Percentiles rank a stretch among this genome's conserved stretches.
These are phyloP conservation scores for Arthrinium puccinioides DNA, from an alignment of 2,329 filamentous ascomycete species.

Conservation along the genomic window DNA sequence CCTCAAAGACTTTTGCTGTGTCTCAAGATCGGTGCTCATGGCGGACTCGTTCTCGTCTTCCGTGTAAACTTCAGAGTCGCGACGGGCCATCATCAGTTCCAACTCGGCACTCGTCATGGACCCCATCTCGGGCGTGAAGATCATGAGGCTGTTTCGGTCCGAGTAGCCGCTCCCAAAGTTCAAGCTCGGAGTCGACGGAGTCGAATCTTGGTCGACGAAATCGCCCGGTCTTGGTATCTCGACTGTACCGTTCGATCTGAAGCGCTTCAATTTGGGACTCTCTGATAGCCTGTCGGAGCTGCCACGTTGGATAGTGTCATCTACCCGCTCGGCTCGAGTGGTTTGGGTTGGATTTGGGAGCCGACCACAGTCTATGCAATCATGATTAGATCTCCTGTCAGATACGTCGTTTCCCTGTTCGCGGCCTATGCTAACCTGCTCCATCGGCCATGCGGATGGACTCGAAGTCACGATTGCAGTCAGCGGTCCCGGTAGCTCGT, in stretches of 20 bases:
- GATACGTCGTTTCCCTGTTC: too few species aligned
- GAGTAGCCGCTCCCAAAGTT: slow-evolving; percentile 17
- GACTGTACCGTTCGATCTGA: too few species aligned
- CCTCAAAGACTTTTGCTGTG: neutral
- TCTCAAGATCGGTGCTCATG: neutral
- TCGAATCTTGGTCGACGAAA: slow-evolving; percentile 3
- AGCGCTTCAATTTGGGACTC: too few species aligned
- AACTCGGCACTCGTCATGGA: slow-evolving; percentile 2
- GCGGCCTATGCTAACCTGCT: too few species aligned
- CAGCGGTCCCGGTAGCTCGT: neutral
- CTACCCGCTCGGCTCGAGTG: too few species aligned
- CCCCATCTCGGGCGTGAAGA: slow-evolving; percentile 19
- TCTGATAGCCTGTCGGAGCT: too few species aligned
- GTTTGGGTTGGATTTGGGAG: too few species aligned
- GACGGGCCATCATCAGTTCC: neutral
- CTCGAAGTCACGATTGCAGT: too few species aligned
- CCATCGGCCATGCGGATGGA: too few species aligned
- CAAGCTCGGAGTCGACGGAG: slow-evolving; percentile 21
- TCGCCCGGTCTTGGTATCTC: neutral
- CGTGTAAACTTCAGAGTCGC: neutral
- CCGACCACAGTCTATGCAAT: too few species aligned
- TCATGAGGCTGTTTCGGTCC: slow-evolving; percentile 16
- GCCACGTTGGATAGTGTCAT: too few species aligned
- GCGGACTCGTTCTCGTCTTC: neutral
- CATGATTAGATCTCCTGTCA: too few species aligned